Percentiles rank a stretch among this genome's conserved stretches.
Evolutionary conservation across 495 filamentous ascomycete species (phyloP).

Genomic region (Ramalina peruviana): DNA sequence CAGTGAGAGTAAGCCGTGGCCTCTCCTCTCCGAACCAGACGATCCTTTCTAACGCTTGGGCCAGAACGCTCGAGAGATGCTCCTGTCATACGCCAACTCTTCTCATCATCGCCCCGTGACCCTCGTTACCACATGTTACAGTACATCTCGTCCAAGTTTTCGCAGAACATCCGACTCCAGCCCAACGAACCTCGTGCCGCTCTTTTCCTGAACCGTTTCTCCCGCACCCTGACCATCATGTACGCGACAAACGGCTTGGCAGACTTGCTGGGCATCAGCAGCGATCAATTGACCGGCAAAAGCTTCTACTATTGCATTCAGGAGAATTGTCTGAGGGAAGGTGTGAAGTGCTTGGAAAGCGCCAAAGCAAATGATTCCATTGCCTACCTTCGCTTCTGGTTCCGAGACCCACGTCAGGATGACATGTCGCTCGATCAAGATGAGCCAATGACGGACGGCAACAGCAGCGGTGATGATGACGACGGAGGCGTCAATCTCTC

Average conservation of each 20-base stretch:
- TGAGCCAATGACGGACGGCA: slow-evolving; percentile 22
- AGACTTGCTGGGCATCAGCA: slow-evolving; percentile 54
- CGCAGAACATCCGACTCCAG: slow-evolving; percentile 41
- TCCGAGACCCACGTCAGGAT: slow-evolving; percentile 52
- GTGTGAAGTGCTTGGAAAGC: slow-evolving; percentile 62
- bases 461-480: slow-evolving; percentile 22
- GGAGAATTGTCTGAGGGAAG: slow-evolving; percentile 59
- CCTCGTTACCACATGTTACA: slow-evolving; percentile 86
- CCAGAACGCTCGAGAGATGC: slow-evolving; percentile 68
- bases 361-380: slow-evolving; percentile 92
- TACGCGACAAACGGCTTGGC: slow-evolving; percentile 67
- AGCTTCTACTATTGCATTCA: slow-evolving; percentile 76
- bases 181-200: slow-evolving; percentile 69
- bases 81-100: slow-evolving; percentile 62
- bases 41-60: not conserved
- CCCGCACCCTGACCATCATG: slow-evolving; percentile 69
- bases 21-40: not conserved
- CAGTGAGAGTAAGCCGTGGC: slow-evolving; percentile 48
- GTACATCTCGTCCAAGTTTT: slow-evolving; percentile 73
- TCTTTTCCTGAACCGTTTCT: slow-evolving; percentile 78
- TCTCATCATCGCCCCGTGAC: slow-evolving; percentile 69
- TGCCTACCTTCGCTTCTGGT: slow-evolving; percentile 84
- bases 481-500: slow-evolving; percentile 25
- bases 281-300: slow-evolving; percentile 50
- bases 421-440: slow-evolving; percentile 17